Evolutionary conservation across 2,329 filamentous ascomycete genomes (phyloP).

Genomic region (Dactylonectria macrodidyma): DNA sequence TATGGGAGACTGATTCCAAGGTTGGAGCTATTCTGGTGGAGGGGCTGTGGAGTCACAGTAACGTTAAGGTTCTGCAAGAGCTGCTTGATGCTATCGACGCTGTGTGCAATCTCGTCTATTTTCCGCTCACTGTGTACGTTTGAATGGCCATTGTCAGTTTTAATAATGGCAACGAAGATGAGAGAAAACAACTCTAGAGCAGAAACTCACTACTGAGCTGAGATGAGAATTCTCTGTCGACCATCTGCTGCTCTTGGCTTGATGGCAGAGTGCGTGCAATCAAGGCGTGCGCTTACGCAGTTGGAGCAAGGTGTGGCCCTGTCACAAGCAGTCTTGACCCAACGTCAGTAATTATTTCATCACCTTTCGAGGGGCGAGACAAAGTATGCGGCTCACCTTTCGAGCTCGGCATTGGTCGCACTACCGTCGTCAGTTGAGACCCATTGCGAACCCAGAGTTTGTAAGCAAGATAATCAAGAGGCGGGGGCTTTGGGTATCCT

Average conservation of each 20-base stretch:
- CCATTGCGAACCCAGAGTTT: too few species aligned
- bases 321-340: conserved; percentile 39
- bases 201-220: conserved; percentile 53
- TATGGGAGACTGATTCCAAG: background rate
- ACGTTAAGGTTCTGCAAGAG: conserved; percentile 39
- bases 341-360: too few species aligned
- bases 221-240: conserved; percentile 55
- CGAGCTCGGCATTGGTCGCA: conserved; percentile 45
- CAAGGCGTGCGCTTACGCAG: conserved; percentile 50
- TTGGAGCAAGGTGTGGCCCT: conserved; percentile 47
- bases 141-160: too few species aligned
- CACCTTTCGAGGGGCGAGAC: too few species aligned
- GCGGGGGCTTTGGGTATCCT: too few species aligned
- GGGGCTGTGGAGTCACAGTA: background rate
- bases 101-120: conserved; percentile 53
- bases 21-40: too few species aligned
- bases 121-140: conserved; percentile 51
- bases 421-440: conserved; percentile 13
- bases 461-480: too few species aligned
- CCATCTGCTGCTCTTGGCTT: conserved; percentile 41
- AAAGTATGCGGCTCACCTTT: conserved; percentile 29
- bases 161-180: too few species aligned
- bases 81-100: conserved; percentile 53
- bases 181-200: too few species aligned
- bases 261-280: conserved; percentile 52